Conservation (phyloP, 768 basidiomycete species). For the Mycena amicta region DNA sequence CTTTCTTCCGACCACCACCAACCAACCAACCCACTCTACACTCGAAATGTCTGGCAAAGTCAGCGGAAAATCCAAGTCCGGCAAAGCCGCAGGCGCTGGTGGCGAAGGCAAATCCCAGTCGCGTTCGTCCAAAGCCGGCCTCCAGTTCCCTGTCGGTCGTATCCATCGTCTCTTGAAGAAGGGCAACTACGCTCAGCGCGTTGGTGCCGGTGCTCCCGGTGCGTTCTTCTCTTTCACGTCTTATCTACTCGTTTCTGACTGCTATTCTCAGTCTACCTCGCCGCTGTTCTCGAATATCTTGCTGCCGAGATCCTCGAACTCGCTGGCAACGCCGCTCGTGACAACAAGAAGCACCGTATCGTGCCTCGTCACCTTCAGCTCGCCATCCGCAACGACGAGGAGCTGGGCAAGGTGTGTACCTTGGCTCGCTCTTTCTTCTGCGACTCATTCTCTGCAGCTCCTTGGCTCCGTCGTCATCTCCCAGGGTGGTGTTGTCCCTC, state of each 20-base stretch:
- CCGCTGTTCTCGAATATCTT: neutral
- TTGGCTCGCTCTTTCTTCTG: constrained; percentile 38
- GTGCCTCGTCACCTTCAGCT: constrained; percentile 85
- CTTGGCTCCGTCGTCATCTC: constrained; percentile 2
- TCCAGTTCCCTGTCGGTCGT: constrained; percentile 3
- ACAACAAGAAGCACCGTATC: constrained; percentile 82
- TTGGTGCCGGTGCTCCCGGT: constrained; percentile 80
- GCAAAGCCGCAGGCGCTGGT: neutral
- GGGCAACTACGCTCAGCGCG: constrained; percentile 78
- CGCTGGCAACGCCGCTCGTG: constrained; percentile 1
- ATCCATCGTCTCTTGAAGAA: constrained; percentile 70
- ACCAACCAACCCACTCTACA: neutral
- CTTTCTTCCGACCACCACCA: neutral
- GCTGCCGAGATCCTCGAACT: constrained; percentile 4
- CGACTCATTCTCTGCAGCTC: neutral
- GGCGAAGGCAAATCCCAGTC: constrained; percentile 2
- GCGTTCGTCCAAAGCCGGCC: neutral
- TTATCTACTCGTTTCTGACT: neutral
- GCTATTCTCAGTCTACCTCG: constrained; percentile 59
- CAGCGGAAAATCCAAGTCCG: constrained; percentile 23
- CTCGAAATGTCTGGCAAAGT: constrained; percentile 40
- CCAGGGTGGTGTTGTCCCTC: constrained; percentile 1
- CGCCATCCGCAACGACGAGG: constrained; percentile 77
- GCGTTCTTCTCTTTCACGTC: constrained; percentile 2
- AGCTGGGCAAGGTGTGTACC: constrained; percentile 7